Base-by-base conservation (phyloP, 768 basidiomycete species). In the Boletus sensibilis region DNA sequence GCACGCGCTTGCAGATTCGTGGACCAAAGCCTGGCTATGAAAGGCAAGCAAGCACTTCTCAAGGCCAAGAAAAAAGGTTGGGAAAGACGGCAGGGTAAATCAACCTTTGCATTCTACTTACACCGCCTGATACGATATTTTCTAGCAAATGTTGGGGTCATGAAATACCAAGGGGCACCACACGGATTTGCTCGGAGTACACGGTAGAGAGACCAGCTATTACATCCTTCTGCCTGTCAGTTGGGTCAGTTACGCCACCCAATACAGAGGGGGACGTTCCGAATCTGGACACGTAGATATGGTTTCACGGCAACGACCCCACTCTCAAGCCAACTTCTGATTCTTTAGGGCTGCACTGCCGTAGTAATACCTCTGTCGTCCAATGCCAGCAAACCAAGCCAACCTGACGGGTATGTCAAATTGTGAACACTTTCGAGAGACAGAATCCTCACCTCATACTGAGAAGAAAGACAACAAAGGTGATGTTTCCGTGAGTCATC, bases 401-500 rank as follows among this genome's bases (percentile, higher is more conserved):
- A 79, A 58, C 60, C 84, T 85, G 64, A 42, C 5, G 16, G 40
- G 38, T 27, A 25, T 40, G 44, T 65, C 23, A 56, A 39, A 51
- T 29, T 40, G 18, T 31, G 42, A 41, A 54, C 45, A 61, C 42
- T 10, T 41, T 27, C 13, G 13, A 53, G 33, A 42, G 46, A 44
- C 21, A 49, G 20, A 12, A 48, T 13, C 2, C 54, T 58, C 65
- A 88, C 88, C 88, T 80, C 60, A 78, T 77, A 39, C 75, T 46
- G 51, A 86, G 77, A 37, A 92, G 75, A 25, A 84, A 71, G 31
- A 85, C 50, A 23, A 82, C 80, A 55, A 84, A 74, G 4, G 87
- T 84, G 65, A 90, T 85, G 64, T 91, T 92, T 34, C 89, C 90
- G 61, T 91, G 89, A 0, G 84, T 87, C 77, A 82, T 86, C 27